Percentiles rank a stretch among this genome's conserved stretches.
Conservation (phyloP, 139 green algal species). For the Ostreobium quekettii region DNA sequence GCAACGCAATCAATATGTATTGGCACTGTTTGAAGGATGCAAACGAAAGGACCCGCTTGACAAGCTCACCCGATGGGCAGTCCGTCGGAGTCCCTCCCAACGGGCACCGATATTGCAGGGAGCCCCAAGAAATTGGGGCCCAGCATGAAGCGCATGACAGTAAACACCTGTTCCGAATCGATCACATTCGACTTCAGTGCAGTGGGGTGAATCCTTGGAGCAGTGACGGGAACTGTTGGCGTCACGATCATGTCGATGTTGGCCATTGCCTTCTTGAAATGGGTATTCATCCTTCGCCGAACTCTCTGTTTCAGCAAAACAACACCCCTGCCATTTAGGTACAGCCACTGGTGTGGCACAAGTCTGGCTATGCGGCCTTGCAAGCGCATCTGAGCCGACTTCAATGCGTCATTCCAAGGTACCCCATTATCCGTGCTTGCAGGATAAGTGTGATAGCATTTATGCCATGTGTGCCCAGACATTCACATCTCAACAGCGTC, state of each 20-base stretch:
- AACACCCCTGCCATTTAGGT: not conserved
- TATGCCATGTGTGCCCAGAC: too few species aligned
- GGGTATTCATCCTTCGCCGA: conserved; percentile 1
- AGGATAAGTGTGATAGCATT: not conserved
- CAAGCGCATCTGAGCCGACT: conserved; percentile 32
- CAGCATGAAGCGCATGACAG: conserved; percentile 53
- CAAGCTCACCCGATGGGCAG: conserved; percentile 19
- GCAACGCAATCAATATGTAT: too few species aligned
- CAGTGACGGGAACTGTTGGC: conserved; percentile 42
- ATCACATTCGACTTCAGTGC: conserved; percentile 28
- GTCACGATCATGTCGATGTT: conserved; percentile 49
- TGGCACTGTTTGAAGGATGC: too few species aligned
- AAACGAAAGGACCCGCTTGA: too few species aligned
- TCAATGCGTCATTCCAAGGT: not conserved
- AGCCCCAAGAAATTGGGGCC: conserved; percentile 55
- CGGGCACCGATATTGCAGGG: conserved; percentile 54
- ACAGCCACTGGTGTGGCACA: not conserved
- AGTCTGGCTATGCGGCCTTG: conserved; percentile 26
- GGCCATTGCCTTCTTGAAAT: not conserved
- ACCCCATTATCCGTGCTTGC: not conserved
- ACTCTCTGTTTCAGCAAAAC: too few species aligned
- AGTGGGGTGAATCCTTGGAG: conserved; percentile 40
- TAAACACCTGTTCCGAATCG: conserved; percentile 10
- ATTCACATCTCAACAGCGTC: too few species aligned
- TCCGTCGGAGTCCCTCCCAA: conserved; percentile 27